Base-by-base conservation (phyloP, 352 stramenopile species). In the Globisporangium paroecandrum region DNA sequence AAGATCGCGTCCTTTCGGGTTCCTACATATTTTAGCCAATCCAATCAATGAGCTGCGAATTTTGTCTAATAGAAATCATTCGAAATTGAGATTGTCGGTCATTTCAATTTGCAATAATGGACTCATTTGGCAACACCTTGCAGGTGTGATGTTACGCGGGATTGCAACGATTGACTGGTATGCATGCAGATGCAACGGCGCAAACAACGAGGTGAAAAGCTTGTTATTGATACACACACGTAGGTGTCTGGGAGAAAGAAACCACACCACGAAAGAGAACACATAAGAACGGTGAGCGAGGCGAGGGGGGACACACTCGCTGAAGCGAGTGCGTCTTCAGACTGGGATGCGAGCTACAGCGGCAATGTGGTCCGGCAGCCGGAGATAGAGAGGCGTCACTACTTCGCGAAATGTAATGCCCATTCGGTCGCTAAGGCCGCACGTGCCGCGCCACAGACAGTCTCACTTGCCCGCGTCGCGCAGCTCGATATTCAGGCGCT, bases 401-500 rank as follows among this genome's bases (percentile, higher is more conserved):
- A 38, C 8, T 38, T 12, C 32, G 8, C 32, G 36, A 43, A 43
- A 43, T 43, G 43, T 18, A 55, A 6, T 53, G n/a, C n/a, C 20
- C n/a, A 55, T n/a, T 55, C 41, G n/a, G 15, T 27, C 15, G 15
- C 7, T 41, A 27, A 1, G 24, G 3, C 7, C 29, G 12, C n/a
- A 22, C 15, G 0, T 15, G 15, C 25, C 4, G 18, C 29, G 4
- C 29, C 29, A 32, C 4, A 32, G 13, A 34, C 57, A 56, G 12
- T 41, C 25, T 79, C 77, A 62, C 65, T 72, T 69, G 24, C 64
- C 59, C 43, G 62, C 54, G 13, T 81, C 71, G 29, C 72, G 78
- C 22, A 91, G 71, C 62, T 89, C 62, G 56, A 93, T 90, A 36
- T 93, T 73, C 65, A 90, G 74, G 55, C 83, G 85, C 36, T 90